Conservation (phyloP, 805 yeast genomes). For the Yarrowia yakushimensis region DNA sequence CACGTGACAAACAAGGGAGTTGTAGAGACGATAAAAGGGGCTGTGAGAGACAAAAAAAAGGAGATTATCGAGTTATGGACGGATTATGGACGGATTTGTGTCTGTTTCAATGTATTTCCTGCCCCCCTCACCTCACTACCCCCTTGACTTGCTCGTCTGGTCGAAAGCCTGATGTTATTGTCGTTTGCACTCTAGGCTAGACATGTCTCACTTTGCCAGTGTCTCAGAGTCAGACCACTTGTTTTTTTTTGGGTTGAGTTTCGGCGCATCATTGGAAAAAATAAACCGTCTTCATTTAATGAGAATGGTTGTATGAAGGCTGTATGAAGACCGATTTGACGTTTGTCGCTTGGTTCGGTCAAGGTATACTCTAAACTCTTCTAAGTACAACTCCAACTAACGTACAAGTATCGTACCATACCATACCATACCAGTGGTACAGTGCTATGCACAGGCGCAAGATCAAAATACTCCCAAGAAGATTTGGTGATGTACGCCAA, state of each 20-base stretch:
- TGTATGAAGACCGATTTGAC: too few relatives aligned
- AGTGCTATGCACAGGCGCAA: neutral
- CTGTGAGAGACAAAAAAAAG: too few relatives aligned
- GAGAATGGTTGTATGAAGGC: too few relatives aligned
- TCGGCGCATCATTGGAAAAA: neutral
- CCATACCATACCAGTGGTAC: too few relatives aligned
- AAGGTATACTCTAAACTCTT: too few relatives aligned
- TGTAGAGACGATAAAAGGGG: too few relatives aligned
- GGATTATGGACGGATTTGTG: too few relatives aligned
- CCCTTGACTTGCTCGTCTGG: neutral
- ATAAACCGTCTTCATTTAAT: too few relatives aligned
- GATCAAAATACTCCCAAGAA: neutral
- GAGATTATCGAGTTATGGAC: too few relatives aligned
- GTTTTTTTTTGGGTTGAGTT: slow-evolving; percentile 4
- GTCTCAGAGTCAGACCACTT: slow-evolving; percentile 18
- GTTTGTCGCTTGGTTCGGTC: too few relatives aligned
- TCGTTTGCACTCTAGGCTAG: neutral
- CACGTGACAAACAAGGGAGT: too few relatives aligned
- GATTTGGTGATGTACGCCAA: neutral
- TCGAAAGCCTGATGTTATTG: neutral
- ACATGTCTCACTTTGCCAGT: neutral
- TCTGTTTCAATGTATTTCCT: neutral
- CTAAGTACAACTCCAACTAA: neutral
- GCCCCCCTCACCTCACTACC: neutral
- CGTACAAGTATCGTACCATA: too few relatives aligned